These are phyloP conservation scores for Dacryopinax spathularia DNA, from an alignment of 768 basidiomycete species.

Conservation along the genomic window DNA sequence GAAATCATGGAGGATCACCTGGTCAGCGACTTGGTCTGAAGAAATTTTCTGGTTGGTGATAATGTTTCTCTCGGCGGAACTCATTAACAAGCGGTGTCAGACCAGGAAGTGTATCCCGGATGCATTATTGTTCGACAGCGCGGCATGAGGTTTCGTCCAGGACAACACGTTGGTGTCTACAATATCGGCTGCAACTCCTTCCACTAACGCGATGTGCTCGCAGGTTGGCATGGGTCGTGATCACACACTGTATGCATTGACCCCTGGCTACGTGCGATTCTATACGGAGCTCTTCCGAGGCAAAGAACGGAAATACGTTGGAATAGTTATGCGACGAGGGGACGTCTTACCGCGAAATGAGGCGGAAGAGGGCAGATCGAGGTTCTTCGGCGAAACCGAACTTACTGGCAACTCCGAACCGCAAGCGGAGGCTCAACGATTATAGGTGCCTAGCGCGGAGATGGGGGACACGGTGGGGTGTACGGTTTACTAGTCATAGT, in stretches of 20 bases:
- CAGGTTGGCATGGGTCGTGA: slow-evolving; percentile 87
- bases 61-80: neutral
- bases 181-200: neutral
- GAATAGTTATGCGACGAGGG: slow-evolving; percentile 66
- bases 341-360: slow-evolving; percentile 82
- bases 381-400: slow-evolving; percentile 68
- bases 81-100: slow-evolving; percentile 27
- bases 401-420: slow-evolving; percentile 20
- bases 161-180: slow-evolving; percentile 59
- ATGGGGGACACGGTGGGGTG: neutral
- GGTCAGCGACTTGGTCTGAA: slow-evolving; percentile 91
- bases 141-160: slow-evolving; percentile 83
- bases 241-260: slow-evolving; percentile 82
- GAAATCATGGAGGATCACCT: slow-evolving; percentile 84
- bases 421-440: neutral
- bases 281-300: slow-evolving; percentile 64
- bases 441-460: neutral
- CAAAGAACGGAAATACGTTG: slow-evolving; percentile 59
- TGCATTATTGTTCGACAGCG: slow-evolving; percentile 94
- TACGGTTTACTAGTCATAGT: neutral
- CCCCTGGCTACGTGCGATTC: slow-evolving; percentile 87
- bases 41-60: slow-evolving; percentile 72
- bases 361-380: slow-evolving; percentile 55
- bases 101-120: slow-evolving; percentile 82
- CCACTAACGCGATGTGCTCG: neutral